phyloP scores from a whole-genome alignment of 148 eudicot genomes.

The Agrostemma githago region DNA sequence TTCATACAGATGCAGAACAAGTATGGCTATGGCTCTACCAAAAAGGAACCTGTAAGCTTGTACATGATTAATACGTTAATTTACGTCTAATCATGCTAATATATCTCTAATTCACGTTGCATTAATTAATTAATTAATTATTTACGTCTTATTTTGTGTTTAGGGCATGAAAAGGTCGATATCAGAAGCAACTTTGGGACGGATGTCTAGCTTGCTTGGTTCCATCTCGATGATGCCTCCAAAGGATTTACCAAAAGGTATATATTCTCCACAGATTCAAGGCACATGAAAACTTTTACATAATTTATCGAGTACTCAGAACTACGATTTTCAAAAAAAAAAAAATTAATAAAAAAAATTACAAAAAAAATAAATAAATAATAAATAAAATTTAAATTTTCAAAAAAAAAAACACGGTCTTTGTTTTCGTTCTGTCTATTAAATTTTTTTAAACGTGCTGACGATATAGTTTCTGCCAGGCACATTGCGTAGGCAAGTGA shows the following conservation, averaged over 20 bases:
- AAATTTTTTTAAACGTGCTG: not conserved
- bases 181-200: conserved; percentile 66
- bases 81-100: not conserved
- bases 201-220: conserved; percentile 67
- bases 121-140: not conserved
- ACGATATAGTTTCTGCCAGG: conserved; percentile 36
- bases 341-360: too few species aligned
- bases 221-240: conserved; percentile 55
- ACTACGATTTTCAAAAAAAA: not conserved
- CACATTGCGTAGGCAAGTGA: conserved; percentile 41
- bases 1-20: conserved; percentile 82
- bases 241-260: conserved; percentile 56
- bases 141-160: not conserved
- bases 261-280: conserved; percentile 15
- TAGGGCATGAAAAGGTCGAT: conserved; percentile 58
- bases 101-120: not conserved
- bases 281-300: not conserved
- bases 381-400: too few species aligned
- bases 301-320: not conserved
- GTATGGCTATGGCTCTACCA: conserved; percentile 69
- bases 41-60: conserved; percentile 61
- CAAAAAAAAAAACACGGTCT: too few species aligned
- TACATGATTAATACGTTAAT: not conserved
- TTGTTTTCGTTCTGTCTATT: too few species aligned
- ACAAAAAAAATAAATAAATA: too few species aligned